These are phyloP conservation scores for Thinopyrum obtusiflorum DNA, from an alignment of 202 grass and related monocot genomes.

Conservation along the genomic window DNA sequence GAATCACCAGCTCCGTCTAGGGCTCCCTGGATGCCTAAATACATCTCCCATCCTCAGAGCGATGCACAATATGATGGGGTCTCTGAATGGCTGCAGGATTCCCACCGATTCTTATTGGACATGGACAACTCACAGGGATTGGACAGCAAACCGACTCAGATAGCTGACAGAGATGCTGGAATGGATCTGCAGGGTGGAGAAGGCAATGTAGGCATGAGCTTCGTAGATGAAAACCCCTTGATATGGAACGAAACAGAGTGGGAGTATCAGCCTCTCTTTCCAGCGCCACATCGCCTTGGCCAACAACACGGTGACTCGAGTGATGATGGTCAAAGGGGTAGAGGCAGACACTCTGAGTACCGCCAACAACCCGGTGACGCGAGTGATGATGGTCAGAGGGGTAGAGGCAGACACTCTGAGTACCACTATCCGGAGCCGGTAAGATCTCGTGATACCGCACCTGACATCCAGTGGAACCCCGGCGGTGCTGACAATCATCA, in stretches of 20 bases:
- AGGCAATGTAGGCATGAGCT: neutral
- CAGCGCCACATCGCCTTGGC: neutral
- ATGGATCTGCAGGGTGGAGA: neutral
- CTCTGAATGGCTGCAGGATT: slow-evolving; percentile 33
- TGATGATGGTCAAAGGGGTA: neutral
- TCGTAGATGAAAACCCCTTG: neutral
- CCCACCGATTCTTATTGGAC: neutral
- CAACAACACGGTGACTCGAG: neutral
- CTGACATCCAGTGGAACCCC: neutral
- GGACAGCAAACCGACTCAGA: neutral
- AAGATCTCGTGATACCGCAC: neutral
- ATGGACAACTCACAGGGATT: neutral
- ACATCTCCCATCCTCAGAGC: slow-evolving; percentile 27
- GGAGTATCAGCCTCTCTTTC: slow-evolving; percentile 11
- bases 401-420: neutral
- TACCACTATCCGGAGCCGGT: neutral
- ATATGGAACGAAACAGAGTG: slow-evolving; percentile 21
- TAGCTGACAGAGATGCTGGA: neutral
- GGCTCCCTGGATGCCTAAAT: slow-evolving; percentile 45
- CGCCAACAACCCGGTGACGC: neutral
- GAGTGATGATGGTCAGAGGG: neutral
- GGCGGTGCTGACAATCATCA: slow-evolving; percentile 1
- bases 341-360: neutral
- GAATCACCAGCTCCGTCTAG: neutral
- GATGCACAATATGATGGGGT: slow-evolving; percentile 6